Evolutionary conservation across 306 rosid species (phyloP), one percentile per base, ranked within the genome.

Genomic region (Cercis canadensis): DNA sequence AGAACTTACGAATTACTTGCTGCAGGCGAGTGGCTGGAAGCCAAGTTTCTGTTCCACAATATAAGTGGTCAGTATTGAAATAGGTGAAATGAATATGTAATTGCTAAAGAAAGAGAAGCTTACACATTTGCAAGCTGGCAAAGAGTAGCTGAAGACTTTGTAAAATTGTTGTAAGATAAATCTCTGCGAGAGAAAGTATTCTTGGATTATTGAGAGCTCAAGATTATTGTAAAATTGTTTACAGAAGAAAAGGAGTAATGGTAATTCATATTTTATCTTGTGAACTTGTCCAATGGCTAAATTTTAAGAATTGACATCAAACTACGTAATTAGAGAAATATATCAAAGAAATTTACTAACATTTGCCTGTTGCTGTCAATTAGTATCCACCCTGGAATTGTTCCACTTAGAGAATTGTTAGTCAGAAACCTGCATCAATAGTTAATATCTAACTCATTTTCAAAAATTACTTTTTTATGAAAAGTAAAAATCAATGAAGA

Each of bases 111-210:
- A n/a, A 32, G 54, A 47, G 65, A 69, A 61, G 67, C 97, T 88
- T 85, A 91, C 97, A 88, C 87, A 51, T 68, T n/a, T 63, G 67
- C 54, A 19, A 4, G 61, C 19, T 52, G 80, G 77, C 90, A 91
- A 55, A 1, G 0, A 64, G 33, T 0, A 1, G 65, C 21, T 46
- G 75, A 36, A 57, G 84, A 52, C 44, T 69, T 73, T 0, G 89
- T 80, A 71, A 93, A 90, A 60, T 88, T 88, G 85, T 93, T 93
- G 82, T 80, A 81, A 70, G 98, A 88, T 80, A 93, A 78, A 80
- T 93, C 97, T 13, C 98, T 93, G 89, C 50, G 83, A 71, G 62
- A 71, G 29, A 71, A 55, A 41, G 55, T 54, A 78, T 24, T 29
- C 44, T 75, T 75, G 53, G 3, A 51, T 49, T 31, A 54, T 11